Conservation (phyloP, 2,329 filamentous ascomycete genomes). For the Achaetomium macrosporum region DNA sequence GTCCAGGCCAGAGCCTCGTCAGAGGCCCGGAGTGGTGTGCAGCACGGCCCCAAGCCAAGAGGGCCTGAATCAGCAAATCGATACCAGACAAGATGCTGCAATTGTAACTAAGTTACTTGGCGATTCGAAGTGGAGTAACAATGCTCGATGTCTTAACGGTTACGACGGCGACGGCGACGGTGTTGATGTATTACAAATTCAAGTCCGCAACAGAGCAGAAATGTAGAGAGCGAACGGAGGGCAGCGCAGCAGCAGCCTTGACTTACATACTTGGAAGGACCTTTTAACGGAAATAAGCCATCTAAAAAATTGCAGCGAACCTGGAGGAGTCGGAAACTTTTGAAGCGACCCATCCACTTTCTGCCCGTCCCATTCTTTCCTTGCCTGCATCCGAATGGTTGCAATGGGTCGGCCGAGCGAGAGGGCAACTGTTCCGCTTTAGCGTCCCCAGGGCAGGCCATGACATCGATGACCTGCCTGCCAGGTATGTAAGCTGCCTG, state of each 20-base stretch:
- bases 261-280: neutral
- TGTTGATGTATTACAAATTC: neutral
- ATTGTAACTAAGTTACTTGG: neutral
- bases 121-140: neutral
- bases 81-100: neutral
- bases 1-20: neutral
- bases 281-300: neutral
- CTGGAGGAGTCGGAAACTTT: slow-evolving; percentile 5
- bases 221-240: neutral
- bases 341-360: neutral
- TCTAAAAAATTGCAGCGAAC: neutral
- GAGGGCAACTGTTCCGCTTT: neutral
- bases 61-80: neutral
- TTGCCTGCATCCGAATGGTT: neutral
- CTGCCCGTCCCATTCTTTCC: neutral
- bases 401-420: slow-evolving; percentile 1
- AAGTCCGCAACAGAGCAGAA: neutral
- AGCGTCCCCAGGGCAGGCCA: slow-evolving; percentile 4
- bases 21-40: neutral
- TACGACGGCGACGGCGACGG: neutral
- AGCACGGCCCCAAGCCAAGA: neutral
- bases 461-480: slow-evolving; percentile 3
- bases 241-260: neutral
- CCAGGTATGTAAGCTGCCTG: neutral
- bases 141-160: neutral